phyloP scores from a whole-genome alignment of 2,329 filamentous ascomycete genomes.

The Penicillium brasilianum region DNA sequence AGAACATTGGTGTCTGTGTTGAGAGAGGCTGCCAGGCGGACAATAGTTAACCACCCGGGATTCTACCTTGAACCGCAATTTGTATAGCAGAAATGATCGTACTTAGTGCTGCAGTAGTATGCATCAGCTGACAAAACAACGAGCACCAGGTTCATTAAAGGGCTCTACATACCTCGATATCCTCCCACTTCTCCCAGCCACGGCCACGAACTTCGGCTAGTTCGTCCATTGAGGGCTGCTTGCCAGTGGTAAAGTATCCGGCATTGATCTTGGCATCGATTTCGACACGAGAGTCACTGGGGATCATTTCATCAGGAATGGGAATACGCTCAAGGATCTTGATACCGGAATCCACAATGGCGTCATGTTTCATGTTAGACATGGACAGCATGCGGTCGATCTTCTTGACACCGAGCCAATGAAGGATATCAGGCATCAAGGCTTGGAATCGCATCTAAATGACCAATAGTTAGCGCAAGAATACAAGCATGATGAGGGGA shows the following conservation, averaged over 20 bases:
- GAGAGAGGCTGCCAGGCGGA: not conserved
- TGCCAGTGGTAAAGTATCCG: constrained; percentile 83
- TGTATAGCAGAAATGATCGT: not conserved
- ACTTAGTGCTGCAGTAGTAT: constrained; percentile 28
- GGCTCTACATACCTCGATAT: constrained; percentile 45
- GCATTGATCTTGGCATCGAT: constrained; percentile 98
- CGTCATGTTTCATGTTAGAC: constrained; percentile 74
- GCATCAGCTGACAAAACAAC: constrained; percentile 1
- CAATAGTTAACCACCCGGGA: not conserved
- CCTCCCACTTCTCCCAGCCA: constrained; percentile 77
- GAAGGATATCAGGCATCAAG: constrained; percentile 95
- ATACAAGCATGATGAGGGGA: too few relatives aligned
- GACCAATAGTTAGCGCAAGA: constrained; percentile 18
- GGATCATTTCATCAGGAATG: constrained; percentile 91
- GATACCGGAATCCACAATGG: constrained; percentile 57
- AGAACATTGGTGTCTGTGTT: not conserved
- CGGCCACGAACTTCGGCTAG: constrained; percentile 83
- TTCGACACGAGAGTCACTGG: constrained; percentile 93
- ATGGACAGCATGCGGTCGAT: constrained; percentile 98
- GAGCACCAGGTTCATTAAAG: not conserved
- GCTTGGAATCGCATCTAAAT: constrained; percentile 95
- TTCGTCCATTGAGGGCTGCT: constrained; percentile 86
- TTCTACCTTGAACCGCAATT: not conserved
- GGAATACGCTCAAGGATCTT: constrained; percentile 89
- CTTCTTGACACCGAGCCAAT: constrained; percentile 98